Conservation (phyloP, 139 green algal species). For the Coelastrella sp. region DNA sequence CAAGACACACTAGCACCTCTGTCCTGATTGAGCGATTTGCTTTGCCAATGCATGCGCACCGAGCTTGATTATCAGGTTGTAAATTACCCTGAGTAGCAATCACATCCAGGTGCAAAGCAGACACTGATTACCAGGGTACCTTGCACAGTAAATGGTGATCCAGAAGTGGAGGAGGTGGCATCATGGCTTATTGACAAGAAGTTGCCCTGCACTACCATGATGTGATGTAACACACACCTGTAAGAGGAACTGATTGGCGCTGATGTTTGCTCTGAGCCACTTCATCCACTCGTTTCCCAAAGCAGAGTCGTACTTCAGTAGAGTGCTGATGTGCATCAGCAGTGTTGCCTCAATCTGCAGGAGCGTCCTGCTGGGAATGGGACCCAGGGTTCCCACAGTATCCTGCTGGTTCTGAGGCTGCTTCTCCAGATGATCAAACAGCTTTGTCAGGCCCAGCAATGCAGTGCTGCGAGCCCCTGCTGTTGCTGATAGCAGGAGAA, state of each 20-base stretch:
- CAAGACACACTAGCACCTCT: not conserved
- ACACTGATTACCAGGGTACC: too few relatives aligned
- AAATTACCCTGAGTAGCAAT: too few relatives aligned
- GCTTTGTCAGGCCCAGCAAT: not conserved
- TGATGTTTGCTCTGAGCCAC: not conserved
- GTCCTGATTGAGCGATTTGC: not conserved
- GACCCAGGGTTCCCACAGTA: not conserved
- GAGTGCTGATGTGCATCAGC: conserved; percentile 51
- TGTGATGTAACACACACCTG: too few relatives aligned
- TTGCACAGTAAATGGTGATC: too few relatives aligned
- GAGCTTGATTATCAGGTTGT: too few relatives aligned
- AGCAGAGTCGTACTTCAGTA: conserved; percentile 51
- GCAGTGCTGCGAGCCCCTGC: not conserved
- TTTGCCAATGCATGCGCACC: too few relatives aligned
- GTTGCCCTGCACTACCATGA: not conserved
- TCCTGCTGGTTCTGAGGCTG: conserved; percentile 1
- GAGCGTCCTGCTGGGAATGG: conserved; percentile 14
- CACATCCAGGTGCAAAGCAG: too few relatives aligned
- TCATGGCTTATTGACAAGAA: not conserved
- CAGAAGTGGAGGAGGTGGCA: not conserved
- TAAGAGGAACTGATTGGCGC: conserved; percentile 19
- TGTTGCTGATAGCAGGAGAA: conserved; percentile 30
- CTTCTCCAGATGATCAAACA: conserved; percentile 49
- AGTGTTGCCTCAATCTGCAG: conserved; percentile 53
- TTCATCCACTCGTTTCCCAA: conserved; percentile 47